Evolutionary conservation across 805 yeast genomes (phyloP).

Genomic region (Kluyveromyces dobzhanskii): DNA sequence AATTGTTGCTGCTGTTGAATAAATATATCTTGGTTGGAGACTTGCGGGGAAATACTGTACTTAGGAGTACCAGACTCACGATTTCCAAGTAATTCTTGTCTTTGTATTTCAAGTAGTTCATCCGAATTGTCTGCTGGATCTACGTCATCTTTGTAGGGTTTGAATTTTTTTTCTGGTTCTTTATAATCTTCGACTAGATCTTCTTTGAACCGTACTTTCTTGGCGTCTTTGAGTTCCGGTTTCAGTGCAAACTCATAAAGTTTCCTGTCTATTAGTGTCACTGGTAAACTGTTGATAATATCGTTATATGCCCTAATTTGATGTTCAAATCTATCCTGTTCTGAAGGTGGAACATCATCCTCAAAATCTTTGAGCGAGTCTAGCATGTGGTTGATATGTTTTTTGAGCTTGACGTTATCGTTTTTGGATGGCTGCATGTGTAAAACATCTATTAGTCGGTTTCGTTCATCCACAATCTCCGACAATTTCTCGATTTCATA

Average conservation of each 20-base stretch:
- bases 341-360: slow-evolving; percentile 2
- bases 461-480: slow-evolving; percentile 25
- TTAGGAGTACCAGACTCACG: background rate
- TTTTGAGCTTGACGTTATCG: slow-evolving; percentile 19
- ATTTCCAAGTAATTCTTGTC: slow-evolving; percentile 2
- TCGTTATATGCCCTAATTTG: slow-evolving; percentile 11
- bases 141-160: slow-evolving; percentile 20
- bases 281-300: slow-evolving; percentile 11
- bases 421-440: slow-evolving; percentile 18
- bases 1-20: slow-evolving; percentile 41
- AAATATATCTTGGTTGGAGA: slow-evolving; percentile 31
- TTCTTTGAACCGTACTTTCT: slow-evolving; percentile 21
- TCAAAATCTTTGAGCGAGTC: slow-evolving; percentile 11
- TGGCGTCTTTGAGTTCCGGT: slow-evolving; percentile 5
- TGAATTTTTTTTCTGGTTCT: slow-evolving; percentile 8
- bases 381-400: slow-evolving; percentile 14
- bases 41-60: slow-evolving; percentile 5
- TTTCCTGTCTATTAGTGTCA: slow-evolving; percentile 9
- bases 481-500: slow-evolving; percentile 22
- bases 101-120: background rate
- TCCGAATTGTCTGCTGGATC: background rate
- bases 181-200: slow-evolving; percentile 10
- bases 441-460: slow-evolving; percentile 15
- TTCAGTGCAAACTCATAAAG: slow-evolving; percentile 9
- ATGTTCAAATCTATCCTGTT: slow-evolving; percentile 3